Percentiles rank a stretch among this genome's conserved stretches.
Evolutionary conservation across 2,329 filamentous ascomycete species (phyloP).

Genomic region (Colletotrichum sp.): DNA sequence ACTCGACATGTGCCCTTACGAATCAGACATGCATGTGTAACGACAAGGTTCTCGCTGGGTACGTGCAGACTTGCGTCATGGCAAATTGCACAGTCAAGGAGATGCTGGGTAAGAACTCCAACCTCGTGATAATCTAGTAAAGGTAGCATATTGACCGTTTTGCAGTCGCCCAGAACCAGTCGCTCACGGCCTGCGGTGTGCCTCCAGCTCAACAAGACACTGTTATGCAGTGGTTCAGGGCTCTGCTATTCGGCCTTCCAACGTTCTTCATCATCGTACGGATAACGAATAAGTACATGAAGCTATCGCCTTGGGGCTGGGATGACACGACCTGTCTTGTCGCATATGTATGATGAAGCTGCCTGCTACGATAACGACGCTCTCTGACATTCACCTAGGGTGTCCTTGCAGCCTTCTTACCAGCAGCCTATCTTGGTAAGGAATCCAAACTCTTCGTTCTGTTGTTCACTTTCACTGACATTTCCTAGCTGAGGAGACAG

Average conservation of each 20-base stretch:
- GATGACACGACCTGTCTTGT: constrained; percentile 9
- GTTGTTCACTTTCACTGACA: not conserved
- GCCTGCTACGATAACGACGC: too few species aligned
- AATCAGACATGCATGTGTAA: constrained; percentile 15
- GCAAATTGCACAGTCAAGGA: constrained; percentile 11
- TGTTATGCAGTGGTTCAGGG: not conserved
- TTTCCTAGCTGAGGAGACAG: not conserved
- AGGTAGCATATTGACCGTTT: not conserved
- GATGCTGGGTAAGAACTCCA: not conserved
- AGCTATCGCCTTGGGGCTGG: constrained; percentile 12
- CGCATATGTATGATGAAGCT: not conserved
- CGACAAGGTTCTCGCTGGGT: not conserved
- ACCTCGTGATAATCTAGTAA: not conserved
- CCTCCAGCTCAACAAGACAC: not conserved
- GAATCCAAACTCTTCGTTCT: not conserved
- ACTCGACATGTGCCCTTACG: not conserved
- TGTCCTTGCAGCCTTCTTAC: not conserved
- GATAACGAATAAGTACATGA: constrained; percentile 7
- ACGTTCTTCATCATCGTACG: not conserved
- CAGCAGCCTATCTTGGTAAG: not conserved
- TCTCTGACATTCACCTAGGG: not conserved
- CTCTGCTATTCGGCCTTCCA: not conserved
- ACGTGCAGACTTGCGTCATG: constrained; percentile 8
- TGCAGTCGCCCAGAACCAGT: not conserved
- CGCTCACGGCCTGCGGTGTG: constrained; percentile 2